Evolutionary conservation across 768 basidiomycete genomes (phyloP), one percentile per base, ranked within the genome.

Genomic region (Russula virescens): DNA sequence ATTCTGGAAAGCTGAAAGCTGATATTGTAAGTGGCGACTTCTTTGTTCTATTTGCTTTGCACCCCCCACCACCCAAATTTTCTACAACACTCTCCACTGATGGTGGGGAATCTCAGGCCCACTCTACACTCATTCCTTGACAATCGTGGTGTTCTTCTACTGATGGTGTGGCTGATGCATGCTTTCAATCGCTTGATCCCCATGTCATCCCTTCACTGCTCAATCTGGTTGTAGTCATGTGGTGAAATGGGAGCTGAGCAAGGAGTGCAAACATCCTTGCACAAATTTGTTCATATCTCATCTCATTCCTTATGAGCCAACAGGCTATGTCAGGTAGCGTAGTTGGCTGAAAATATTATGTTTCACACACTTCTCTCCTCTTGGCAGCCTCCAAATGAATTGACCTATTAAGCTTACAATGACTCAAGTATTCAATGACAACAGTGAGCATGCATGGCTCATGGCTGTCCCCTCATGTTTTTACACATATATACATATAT

Each of bases 211-310:
- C 81, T 81, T 76, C 80, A 83, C 78, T 81, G 81, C 80, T 77
- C 84, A 81, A 83, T 78, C 76, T 80, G 85, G 89, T 85, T 88
- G 89, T 79, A 83, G 87, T 77, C 81, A 85, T 80, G 89, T 77
- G 91, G 91, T 93, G 91, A 93, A 93, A 93, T 87, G 91, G 91
- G 90, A 89, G 89, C 89, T 85, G 91, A 92, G 89, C 89, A 91
- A 91, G 89, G 84, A 90, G 89, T 88, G 89, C 84, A 85, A 83
- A 80, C 77, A 64, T 67, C 56, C 55, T 58, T 59, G 65, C 65
- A 46, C 60, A 51, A 65, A 66, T 61, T 38, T 47, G 70, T 67
- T 55, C 70, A 71, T 73, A n/a, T n/a, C n/a, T n/a, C n/a, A n/a
- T n/a, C n/a, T n/a, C n/a, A n/a, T n/a, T n/a, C n/a, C n/a, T n/a